Conservation (phyloP, 176 grass and related monocot species). For the Avena atlantica region DNA sequence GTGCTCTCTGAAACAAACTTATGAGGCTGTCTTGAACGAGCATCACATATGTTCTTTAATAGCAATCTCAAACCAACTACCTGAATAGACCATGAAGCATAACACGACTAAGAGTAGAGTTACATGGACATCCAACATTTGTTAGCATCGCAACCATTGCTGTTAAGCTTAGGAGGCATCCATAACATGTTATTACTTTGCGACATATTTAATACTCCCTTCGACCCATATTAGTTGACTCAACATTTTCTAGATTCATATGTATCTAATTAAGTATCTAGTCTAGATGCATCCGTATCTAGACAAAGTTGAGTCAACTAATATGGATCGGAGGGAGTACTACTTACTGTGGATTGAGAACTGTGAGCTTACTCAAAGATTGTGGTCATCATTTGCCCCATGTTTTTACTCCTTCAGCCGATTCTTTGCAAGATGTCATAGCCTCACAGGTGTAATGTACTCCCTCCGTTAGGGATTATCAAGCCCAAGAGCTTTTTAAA, state of each 20-base stretch:
- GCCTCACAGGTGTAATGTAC: no score
- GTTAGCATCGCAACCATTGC: not conserved
- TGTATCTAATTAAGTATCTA: no score
- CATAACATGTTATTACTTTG: not conserved
- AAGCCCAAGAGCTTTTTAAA: no score
- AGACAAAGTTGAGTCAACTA: no score
- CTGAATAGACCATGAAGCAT: not conserved
- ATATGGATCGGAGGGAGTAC: no score
- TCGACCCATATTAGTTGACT: no score
- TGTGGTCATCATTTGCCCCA: not conserved
- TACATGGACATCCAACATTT: not conserved
- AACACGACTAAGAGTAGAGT: not conserved
- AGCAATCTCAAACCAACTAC: not conserved
- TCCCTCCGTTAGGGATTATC: no score
- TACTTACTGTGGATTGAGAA: no score
- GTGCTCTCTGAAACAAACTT: not conserved
- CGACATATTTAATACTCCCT: no score
- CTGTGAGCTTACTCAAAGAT: not conserved
- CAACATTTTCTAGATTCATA: no score
- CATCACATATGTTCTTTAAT: not conserved
- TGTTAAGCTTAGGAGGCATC: not conserved
- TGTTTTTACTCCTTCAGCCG: not conserved
- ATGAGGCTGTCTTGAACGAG: not conserved
- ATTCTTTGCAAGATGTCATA: not conserved
- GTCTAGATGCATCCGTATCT: no score